A percentile compares a stretch with the other conserved stretches of the same genome.
These are phyloP conservation scores for Trichocomaceae sp. DNA, from an alignment of 2,329 filamentous ascomycete genomes.

Conservation along the genomic window DNA sequence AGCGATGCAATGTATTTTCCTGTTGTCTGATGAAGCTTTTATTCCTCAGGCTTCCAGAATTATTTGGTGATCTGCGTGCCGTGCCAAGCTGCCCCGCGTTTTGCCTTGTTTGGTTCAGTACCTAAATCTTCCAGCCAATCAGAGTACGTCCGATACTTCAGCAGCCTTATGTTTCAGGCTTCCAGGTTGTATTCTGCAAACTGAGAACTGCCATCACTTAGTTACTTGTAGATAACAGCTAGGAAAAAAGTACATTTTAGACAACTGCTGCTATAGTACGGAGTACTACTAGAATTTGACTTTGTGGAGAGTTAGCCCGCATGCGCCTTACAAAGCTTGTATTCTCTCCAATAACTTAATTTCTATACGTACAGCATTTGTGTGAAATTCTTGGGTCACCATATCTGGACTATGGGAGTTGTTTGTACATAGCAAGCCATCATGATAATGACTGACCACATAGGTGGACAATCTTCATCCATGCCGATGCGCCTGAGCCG, in stretches of 20 bases:
- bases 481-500: conserved; percentile 23
- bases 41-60: not conserved
- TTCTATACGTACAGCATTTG: not conserved
- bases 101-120: not conserved
- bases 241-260: not conserved
- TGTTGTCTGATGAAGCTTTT: not conserved
- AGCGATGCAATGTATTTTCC: too few species aligned
- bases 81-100: not conserved
- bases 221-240: too few species aligned
- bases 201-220: too few species aligned
- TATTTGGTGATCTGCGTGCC: not conserved
- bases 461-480: conserved; percentile 20
- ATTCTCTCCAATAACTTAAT: not conserved
- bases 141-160: too few species aligned
- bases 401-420: conserved; percentile 5
- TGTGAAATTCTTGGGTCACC: not conserved
- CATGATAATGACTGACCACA: not conserved
- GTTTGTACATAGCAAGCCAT: not conserved
- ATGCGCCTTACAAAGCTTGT: not conserved
- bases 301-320: not conserved
- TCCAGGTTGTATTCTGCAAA: too few species aligned
- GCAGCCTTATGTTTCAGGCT: not conserved
- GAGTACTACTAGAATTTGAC: too few species aligned
- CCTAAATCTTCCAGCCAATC: not conserved
- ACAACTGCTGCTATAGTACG: too few species aligned